phyloP scores from a whole-genome alignment of 2,329 filamentous ascomycete genomes.

The Leptodontidium sp. region DNA sequence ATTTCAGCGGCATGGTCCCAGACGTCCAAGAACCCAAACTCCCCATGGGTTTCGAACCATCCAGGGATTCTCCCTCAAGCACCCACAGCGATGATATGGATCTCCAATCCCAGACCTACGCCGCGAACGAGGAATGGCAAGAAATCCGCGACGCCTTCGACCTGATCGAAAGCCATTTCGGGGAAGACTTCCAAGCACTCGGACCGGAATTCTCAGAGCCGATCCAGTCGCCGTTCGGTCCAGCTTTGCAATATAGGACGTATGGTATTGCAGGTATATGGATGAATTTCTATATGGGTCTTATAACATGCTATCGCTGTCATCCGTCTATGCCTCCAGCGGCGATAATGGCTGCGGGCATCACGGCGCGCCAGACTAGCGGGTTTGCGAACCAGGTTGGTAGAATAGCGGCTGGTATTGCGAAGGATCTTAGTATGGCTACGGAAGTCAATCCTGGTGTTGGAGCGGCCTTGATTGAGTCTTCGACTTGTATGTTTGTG shows the following conservation, averaged over 20 bases:
- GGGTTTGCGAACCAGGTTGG: conserved; percentile 78
- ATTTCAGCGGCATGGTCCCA: conserved; percentile 46
- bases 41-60: conserved; percentile 44
- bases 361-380: conserved; percentile 77
- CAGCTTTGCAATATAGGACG: conserved; percentile 81
- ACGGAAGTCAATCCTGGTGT: conserved; percentile 76
- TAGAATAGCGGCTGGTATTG: conserved; percentile 78
- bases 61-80: conserved; percentile 37
- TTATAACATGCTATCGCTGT: conserved; percentile 81
- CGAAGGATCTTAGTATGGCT: conserved; percentile 53
- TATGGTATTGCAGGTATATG: conserved; percentile 89
- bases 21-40: conserved; percentile 39
- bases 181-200: conserved; percentile 79
- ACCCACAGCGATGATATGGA: conserved; percentile 38
- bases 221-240: conserved; percentile 80
- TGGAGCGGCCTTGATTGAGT: conserved; percentile 83
- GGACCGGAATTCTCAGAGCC: conserved; percentile 69
- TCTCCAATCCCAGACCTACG: conserved; percentile 38
- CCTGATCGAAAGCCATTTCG: conserved; percentile 70
- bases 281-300: conserved; percentile 85
- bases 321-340: conserved; percentile 93
- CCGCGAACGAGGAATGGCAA: conserved; percentile 71
- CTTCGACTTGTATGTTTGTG: conserved; percentile 84
- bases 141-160: conserved; percentile 76
- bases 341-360: conserved; percentile 81